phyloP scores from a whole-genome alignment of 345 rosid species.

The Passiflora organensis region DNA sequence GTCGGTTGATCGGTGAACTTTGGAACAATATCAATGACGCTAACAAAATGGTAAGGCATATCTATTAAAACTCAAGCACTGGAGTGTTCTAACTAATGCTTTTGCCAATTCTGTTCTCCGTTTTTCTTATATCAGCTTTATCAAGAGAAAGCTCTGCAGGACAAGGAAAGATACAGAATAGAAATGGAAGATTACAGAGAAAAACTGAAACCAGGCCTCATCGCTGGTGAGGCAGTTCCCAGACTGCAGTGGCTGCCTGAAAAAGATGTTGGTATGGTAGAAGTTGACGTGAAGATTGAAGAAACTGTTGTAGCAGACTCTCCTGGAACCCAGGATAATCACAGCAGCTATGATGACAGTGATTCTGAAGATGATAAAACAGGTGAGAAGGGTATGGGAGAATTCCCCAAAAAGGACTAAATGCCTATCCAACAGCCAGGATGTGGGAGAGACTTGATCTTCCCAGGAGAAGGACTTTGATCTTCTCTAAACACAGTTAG shows the following conservation, averaged over 20 bases:
- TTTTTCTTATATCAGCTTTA: constrained; percentile 12
- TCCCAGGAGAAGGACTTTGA: constrained; percentile 13
- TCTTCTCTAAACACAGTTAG: neutral
- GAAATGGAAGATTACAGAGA: constrained; percentile 89
- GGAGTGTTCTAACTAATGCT: neutral
- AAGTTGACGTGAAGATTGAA: constrained; percentile 41
- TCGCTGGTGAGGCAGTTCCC: constrained; percentile 62
- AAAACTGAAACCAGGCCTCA: constrained; percentile 51
- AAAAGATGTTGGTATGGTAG: constrained; percentile 39
- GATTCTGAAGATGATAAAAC: constrained; percentile 40
- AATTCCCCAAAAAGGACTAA: constrained; percentile 14
- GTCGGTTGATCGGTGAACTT: constrained; percentile 86
- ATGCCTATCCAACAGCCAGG: constrained; percentile 18
- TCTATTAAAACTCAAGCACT: too few relatives aligned
- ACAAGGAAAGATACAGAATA: constrained; percentile 77
- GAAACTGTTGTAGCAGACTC: constrained; percentile 52
- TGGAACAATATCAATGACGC: constrained; percentile 74
- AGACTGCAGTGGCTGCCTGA: constrained; percentile 63
- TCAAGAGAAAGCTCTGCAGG: constrained; percentile 76
- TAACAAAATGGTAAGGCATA: constrained; percentile 50
- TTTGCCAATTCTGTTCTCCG: neutral
- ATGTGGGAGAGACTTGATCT: constrained; percentile 14
- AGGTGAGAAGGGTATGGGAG: constrained; percentile 31
- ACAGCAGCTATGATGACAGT: constrained; percentile 45
- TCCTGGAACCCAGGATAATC: constrained; percentile 39